Evolutionary conservation across 2,329 filamentous ascomycete species (phyloP), one percentile per base, ranked within the genome.

Genomic region (Trichoderma sp.): DNA sequence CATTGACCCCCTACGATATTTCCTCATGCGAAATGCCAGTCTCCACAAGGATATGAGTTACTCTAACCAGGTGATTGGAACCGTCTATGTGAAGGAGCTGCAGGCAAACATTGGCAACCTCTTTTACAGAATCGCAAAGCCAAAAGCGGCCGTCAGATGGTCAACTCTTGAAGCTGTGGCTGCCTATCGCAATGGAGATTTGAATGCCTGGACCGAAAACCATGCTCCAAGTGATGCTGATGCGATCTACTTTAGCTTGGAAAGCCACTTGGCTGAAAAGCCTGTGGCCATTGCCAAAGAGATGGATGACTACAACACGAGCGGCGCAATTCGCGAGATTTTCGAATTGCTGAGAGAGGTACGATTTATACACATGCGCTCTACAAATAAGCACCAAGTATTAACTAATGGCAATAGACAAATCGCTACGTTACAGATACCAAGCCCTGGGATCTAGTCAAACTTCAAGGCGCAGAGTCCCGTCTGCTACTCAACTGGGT

Each of bases 1-100:
- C 2, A 83, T 93, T 5, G 96, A 99, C 77, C 86, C 89, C 1
- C 89, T 99, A 84, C 90, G 95, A 10, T 98, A 92, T 80, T 99
- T 94, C 78, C 86, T 99, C 71, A 87, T 93, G 70, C 87, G 90
- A 70, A 90, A 94, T 70, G 94, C 93, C 50, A 91, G 89, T 25
- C 87, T 97, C 37, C 81, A 81, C 15, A 83, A 92, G 67, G 95
- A 99, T 76, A 86, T 92, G 34, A 89, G 93, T 77, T 99, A 98
- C 75, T 90, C 90, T 70, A 99, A 98, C 76, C 80, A 84, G 15
- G 84, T 87, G 68, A 90, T 99, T 70, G 87, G 91, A 53, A 83
- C 87, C 15, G 84, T 88, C 68, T 97, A 98, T 79, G 91, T 90
- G 75, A 95, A 93, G 74, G 85, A 89, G 34, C 83, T 99, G 32